Evolutionary conservation across 2,329 filamentous ascomycete genomes (phyloP).

Genomic region (Ophiosphaerella korrae): DNA sequence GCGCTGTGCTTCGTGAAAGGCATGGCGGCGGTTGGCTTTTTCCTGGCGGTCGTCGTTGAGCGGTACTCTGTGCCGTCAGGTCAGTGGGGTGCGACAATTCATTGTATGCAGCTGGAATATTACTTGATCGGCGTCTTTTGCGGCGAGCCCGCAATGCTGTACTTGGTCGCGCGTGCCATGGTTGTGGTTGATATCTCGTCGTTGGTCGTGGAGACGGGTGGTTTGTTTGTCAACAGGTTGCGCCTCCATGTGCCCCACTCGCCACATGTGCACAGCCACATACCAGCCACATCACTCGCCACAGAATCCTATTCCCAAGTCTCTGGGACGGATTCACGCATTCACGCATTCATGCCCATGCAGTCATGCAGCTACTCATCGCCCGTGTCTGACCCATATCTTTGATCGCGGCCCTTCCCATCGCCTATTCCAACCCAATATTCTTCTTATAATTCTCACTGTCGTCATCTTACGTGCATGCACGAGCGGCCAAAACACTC

Average conservation of each 20-base stretch:
- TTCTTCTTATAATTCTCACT: not conserved
- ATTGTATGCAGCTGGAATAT: not conserved
- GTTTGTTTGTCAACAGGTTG: conserved; percentile 31
- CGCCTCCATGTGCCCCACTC: not conserved
- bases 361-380: too few relatives aligned
- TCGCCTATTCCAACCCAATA: not conserved
- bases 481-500: conserved; percentile 22
- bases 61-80: conserved; percentile 69
- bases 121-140: conserved; percentile 51
- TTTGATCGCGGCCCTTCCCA: not conserved
- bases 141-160: conserved; percentile 53
- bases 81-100: conserved; percentile 3
- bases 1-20: conserved; percentile 86
- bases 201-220: conserved; percentile 3
- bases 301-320: not conserved
- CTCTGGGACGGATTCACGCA: not conserved
- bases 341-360: not conserved
- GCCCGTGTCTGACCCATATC: not conserved
- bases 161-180: conserved; percentile 62
- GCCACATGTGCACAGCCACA: not conserved
- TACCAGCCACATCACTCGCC: not conserved
- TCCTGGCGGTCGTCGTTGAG: conserved; percentile 95
- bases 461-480: not conserved
- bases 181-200: conserved; percentile 17
- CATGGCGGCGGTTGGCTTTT: conserved; percentile 87